A percentile compares a stretch with the other conserved stretches of the same genome.
These are phyloP conservation scores for Pelargonium myrrhifolium DNA, from an alignment of 441 rosid genomes.

Conservation along the genomic window DNA sequence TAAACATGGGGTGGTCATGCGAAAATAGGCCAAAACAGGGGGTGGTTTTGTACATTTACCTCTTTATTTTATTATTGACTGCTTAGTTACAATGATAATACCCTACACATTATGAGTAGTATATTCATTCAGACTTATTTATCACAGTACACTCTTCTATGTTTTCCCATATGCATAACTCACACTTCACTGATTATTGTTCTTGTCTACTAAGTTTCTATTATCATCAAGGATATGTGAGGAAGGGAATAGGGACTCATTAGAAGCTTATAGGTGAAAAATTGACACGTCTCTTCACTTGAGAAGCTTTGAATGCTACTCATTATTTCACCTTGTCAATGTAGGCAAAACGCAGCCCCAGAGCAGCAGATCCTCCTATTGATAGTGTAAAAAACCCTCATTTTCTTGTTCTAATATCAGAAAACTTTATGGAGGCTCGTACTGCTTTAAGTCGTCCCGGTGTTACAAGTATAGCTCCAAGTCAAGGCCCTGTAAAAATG, in stretches of 20 bases:
- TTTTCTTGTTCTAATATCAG: constrained; percentile 78
- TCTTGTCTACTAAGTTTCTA: not conserved
- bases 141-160: not conserved
- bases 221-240: not conserved
- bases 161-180: not conserved
- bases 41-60: too few relatives aligned
- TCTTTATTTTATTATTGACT: not conserved
- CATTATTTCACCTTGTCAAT: constrained; percentile 20
- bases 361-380: constrained; percentile 58
- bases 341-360: constrained; percentile 71
- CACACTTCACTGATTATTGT: not conserved
- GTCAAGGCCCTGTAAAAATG: constrained; percentile 70
- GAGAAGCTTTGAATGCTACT: constrained; percentile 16
- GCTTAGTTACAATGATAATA: not conserved
- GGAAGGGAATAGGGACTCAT: not conserved
- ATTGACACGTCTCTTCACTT: constrained; percentile 9
- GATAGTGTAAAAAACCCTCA: constrained; percentile 65
- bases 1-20: too few relatives aligned
- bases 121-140: not conserved
- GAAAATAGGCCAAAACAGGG: too few relatives aligned
- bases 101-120: not conserved
- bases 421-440: constrained; percentile 85
- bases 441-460: constrained; percentile 75
- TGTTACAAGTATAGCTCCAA: constrained; percentile 52
- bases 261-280: too few relatives aligned